phyloP scores from a whole-genome alignment of 2,329 filamentous ascomycete species.

The Cercospora citrullina region DNA sequence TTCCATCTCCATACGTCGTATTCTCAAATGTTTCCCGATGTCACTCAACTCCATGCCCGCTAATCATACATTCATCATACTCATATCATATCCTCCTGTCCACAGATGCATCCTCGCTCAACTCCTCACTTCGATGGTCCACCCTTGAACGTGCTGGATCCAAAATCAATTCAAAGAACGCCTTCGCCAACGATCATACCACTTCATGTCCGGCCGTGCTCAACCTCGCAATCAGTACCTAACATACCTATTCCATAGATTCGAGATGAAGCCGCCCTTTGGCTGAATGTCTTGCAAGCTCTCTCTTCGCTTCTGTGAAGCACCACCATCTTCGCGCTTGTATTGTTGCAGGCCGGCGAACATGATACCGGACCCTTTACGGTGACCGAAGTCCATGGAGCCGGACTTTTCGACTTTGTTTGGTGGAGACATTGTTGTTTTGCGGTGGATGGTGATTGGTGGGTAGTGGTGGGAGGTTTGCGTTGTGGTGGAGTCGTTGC shows the following conservation, averaged over 20 bases:
- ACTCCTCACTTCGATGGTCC: neutral
- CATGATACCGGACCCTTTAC: constrained; percentile 13
- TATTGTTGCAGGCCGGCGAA: constrained; percentile 23
- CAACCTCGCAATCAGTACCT: neutral
- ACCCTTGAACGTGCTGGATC: neutral
- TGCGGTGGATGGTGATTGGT: neutral
- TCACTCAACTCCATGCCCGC: neutral
- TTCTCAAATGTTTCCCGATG: too few relatives aligned
- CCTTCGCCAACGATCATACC: neutral
- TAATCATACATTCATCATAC: neutral
- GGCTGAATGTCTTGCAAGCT: constrained; percentile 20
- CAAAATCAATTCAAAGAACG: neutral
- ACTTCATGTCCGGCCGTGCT: neutral
- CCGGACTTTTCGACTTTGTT: constrained; percentile 19
- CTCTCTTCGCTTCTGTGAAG: constrained; percentile 11
- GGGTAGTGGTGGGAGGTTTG: neutral
- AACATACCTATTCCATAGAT: constrained; percentile 17
- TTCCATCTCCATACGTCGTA: too few relatives aligned
- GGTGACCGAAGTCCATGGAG: constrained; percentile 19
- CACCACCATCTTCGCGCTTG: constrained; percentile 15
- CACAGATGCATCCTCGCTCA: too few relatives aligned
- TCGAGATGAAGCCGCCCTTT: constrained; percentile 13
- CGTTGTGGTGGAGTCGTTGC: neutral
- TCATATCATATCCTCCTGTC: neutral
- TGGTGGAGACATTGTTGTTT: constrained; percentile 10